Base-by-base conservation (phyloP, 2,329 filamentous ascomycete species). In the Penicillium glabrum region DNA sequence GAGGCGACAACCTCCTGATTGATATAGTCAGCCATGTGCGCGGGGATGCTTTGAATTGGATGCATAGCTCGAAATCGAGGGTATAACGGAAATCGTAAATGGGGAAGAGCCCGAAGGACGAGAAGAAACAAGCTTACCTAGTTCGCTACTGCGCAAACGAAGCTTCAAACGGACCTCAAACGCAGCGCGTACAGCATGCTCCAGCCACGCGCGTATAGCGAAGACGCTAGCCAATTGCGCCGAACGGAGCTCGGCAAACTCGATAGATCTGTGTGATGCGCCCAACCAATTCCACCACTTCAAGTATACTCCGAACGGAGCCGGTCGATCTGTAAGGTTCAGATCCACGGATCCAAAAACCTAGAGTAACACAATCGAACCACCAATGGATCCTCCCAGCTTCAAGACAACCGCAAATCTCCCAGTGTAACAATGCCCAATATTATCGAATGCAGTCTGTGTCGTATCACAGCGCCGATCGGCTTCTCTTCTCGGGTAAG, bases 1-100 rank as follows among this genome's bases (percentile, higher is more conserved):
- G 72, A 60, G 47, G 68, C 70, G 65, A 71, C 62, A 61, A 61
- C 69, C 56, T 53, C 69, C 62, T 71, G 58, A 19, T 61, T 35
- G 29, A 53, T 5, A 39, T 11, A 14, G 46, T 54, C 41, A 55
- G 46, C n/a, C 53, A 56, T 29, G 5, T 43, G 19, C 5, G 33
- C n/a, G 0, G 48, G 26, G 16, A 46, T 24, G 8, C 23, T 16
- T 23, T 31, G 24, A 23, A 49, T 45, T 37, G 37, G 9, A 14
- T 27, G 14, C 23, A 47, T 41, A 9, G 13, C 51, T 37, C 26
- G 44, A 39, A 13, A 24, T 14, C 41, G 9, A 14, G 11, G 23
- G 19, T 7, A 21, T 2, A 27, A 11, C 9, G 10, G 16, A 21
- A 14, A 23, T 19, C 5, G 14, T 21, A 29, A 21, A 3, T 23